Percentiles rank a stretch among this genome's conserved stretches.
These are phyloP conservation scores for Nothophaeocryptopus gaeumannii DNA, from an alignment of 2,329 filamentous ascomycete species.

Conservation along the genomic window DNA sequence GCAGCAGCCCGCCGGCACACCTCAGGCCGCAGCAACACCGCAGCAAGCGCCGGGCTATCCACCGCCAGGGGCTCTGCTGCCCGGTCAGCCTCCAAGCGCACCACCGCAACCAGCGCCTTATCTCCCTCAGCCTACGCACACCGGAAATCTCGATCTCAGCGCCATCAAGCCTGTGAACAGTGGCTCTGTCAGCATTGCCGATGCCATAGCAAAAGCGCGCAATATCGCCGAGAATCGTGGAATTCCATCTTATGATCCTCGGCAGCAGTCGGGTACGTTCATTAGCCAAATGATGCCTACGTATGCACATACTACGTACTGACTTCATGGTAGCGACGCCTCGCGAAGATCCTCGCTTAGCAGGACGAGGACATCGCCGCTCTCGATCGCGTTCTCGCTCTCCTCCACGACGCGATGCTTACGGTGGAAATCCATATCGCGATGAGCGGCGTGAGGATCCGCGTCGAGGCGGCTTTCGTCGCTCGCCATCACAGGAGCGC, in stretches of 20 bases:
- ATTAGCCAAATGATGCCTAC: too few species aligned
- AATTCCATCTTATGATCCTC: constrained; percentile 50
- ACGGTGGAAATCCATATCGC: constrained; percentile 68
- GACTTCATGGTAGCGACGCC: constrained; percentile 17
- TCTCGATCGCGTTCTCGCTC: constrained; percentile 71
- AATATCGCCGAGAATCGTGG: constrained; percentile 79
- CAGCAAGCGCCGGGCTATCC: constrained; percentile 49
- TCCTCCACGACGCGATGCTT: constrained; percentile 64
- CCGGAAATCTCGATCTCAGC: constrained; percentile 76
- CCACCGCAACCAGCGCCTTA: constrained; percentile 29
- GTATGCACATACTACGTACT: too few species aligned
- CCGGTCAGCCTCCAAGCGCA: constrained; percentile 37
- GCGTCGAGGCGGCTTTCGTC: constrained; percentile 56
- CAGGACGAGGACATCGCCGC: constrained; percentile 57
- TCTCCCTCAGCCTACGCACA: constrained; percentile 67
- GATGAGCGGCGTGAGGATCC: constrained; percentile 76
- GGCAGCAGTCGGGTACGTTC: constrained; percentile 20
- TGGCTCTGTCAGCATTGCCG: constrained; percentile 77
- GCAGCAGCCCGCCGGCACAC: constrained; percentile 37
- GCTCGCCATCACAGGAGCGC: constrained; percentile 67
- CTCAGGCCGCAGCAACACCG: constrained; percentile 44
- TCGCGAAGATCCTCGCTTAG: constrained; percentile 47
- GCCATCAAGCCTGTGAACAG: constrained; percentile 75
- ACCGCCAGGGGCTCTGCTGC: constrained; percentile 37
- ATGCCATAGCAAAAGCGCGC: constrained; percentile 80